phyloP scores from a whole-genome alignment of 148 eudicot species.

The Persicaria tinctoria region DNA sequence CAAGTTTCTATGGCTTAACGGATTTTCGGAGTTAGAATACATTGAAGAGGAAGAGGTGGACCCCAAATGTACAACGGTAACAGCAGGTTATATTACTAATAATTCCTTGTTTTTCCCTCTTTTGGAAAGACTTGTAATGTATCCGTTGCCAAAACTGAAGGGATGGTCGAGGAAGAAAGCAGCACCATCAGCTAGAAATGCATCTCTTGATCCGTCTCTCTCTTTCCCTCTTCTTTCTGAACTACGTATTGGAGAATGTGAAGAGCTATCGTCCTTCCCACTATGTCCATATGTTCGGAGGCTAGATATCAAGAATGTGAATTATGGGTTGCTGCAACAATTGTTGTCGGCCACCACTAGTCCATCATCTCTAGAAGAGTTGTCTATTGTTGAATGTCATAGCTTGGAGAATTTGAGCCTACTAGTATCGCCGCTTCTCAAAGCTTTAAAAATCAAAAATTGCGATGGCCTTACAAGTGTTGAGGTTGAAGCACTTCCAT shows the following conservation, averaged over 20 bases:
- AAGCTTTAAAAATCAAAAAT: too few species aligned
- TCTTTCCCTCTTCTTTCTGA: background rate
- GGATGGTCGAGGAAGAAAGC: background rate
- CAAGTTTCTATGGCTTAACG: too few species aligned
- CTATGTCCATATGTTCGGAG: background rate
- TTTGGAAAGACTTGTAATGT: background rate
- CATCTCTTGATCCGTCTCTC: background rate
- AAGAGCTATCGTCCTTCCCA: background rate
- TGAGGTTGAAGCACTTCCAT: too few species aligned
- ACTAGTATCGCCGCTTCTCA: too few species aligned
- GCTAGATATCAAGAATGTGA: background rate
- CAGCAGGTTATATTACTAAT: background rate
- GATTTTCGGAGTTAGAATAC: too few species aligned
- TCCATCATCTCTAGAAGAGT: too few species aligned
- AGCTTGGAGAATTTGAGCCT: too few species aligned
- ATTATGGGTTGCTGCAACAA: background rate
- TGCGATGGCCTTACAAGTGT: too few species aligned
- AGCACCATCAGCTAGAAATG: background rate
- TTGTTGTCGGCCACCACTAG: too few species aligned
- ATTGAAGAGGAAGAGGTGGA: background rate
- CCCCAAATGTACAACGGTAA: background rate
- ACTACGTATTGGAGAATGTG: background rate
- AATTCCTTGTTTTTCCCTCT: background rate
- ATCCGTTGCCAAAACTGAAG: background rate
- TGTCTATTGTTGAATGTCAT: too few species aligned